A percentile compares a stretch with the other conserved stretches of the same genome.
Evolutionary conservation across 2,329 filamentous ascomycete species (phyloP).

Genomic region (Neopestalotiopsis rosae): DNA sequence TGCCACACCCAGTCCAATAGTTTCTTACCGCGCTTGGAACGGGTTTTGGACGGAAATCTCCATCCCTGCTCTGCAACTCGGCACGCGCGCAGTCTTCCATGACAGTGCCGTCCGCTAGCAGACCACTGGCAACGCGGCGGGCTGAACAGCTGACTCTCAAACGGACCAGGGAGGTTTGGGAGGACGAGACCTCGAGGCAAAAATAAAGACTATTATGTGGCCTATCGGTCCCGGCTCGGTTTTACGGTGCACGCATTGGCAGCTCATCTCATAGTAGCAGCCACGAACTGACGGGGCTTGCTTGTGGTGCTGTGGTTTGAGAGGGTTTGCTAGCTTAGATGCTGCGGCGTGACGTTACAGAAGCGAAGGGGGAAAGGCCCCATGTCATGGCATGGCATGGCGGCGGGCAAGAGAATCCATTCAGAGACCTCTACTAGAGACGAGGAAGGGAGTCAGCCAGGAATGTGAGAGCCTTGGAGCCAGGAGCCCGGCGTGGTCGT

Average conservation of each 20-base stretch:
- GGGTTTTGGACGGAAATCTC: conserved; percentile 3
- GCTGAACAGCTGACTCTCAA: conserved; percentile 34
- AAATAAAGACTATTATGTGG: background rate
- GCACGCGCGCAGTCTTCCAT: conserved; percentile 28
- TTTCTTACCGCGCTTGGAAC: conserved; percentile 20
- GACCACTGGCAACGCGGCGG: conserved; percentile 20
- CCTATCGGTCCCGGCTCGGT: background rate
- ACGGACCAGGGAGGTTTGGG: conserved; percentile 3
- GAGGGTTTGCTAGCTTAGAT: conserved; percentile 1
- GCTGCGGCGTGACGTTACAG: conserved; percentile 32
- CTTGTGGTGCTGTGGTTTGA: too few species aligned
- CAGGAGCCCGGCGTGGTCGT: conserved; percentile 2
- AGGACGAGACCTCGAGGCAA: background rate
- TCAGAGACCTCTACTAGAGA: background rate
- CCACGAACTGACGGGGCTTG: conserved; percentile 7
- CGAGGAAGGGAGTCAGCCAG: background rate
- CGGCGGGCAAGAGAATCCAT: too few species aligned
- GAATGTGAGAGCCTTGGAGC: conserved; percentile 10
- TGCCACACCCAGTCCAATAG: conserved; percentile 28
- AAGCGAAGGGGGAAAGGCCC: background rate
- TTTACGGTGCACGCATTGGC: conserved; percentile 19
- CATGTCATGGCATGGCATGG: too few species aligned
- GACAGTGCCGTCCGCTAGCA: conserved; percentile 22
- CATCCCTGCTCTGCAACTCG: conserved; percentile 15
- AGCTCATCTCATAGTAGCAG: conserved; percentile 23